Evolutionary conservation across 176 grass and related monocot species (phyloP), one percentile per base, ranked within the genome.

Genomic region (Typha latifolia): DNA sequence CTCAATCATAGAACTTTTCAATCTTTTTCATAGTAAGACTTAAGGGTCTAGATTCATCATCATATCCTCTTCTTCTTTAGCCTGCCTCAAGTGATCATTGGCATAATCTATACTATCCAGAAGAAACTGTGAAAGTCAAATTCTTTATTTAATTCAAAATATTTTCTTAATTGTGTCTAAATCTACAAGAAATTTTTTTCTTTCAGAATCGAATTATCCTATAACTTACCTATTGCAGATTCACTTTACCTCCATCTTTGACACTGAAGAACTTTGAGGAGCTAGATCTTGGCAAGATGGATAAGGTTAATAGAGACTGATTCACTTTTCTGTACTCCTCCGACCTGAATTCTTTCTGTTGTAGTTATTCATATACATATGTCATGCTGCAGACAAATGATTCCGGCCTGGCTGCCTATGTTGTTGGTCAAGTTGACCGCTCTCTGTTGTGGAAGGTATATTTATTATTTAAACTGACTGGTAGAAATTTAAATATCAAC

Each of bases 381-480:
- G 11, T 77, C 64, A 32, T 62, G 32, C 32, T 48, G 79, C 82
- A 99, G 94, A 86, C 86, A 53, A 73, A 83, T 63, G 89, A 99
- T 73, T 81, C 89, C 21, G 86, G 94, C 3, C 74, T 99, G 51
- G 70, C 86, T 71, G 65, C 89, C 1, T 99, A 93, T 14, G 84
- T 82, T 69, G 71, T 81, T 27, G 37, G 81, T 22, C 94, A 93
- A 81, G 61, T 83, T 10, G 89, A 99, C 51, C 72, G 62, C 15
- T 83, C 89, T 62, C 81, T 99, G 52, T 93, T 83, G 6, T 99
- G 89, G 94, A 87, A 93, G 94, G 94, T 99, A 80, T 29, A 0
- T 51, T 51, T 18, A 10, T 1, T 37, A 37, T 4, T 37, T 4
- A 37, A 37, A 37, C 34, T 37, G 34, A 37, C 4, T 37, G 4